Evolutionary conservation across 2,329 filamentous ascomycete genomes (phyloP).

Genomic region (Colletotrichum spaethianum): DNA sequence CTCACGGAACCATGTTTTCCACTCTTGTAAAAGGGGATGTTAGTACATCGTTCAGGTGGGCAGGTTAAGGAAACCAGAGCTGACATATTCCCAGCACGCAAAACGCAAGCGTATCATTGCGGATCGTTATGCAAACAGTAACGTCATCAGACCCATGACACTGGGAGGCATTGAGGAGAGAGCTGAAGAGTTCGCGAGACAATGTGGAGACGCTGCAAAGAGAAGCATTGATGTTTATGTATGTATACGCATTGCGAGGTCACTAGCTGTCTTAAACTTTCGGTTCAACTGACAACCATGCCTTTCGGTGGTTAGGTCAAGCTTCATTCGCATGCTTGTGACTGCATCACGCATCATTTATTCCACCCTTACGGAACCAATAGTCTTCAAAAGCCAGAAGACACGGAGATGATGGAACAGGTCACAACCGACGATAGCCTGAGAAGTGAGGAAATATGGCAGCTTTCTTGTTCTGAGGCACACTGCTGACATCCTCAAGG

Average conservation of each 20-base stretch:
- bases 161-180: conserved; percentile 71
- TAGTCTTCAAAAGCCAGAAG: conserved; percentile 67
- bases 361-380: conserved; percentile 76
- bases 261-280: neutral
- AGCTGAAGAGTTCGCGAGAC: conserved; percentile 68
- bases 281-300: neutral
- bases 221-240: conserved; percentile 74
- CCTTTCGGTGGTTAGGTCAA: conserved; percentile 9
- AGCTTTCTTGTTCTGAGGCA: neutral
- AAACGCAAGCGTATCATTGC: conserved; percentile 74
- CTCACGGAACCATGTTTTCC: conserved; percentile 70
- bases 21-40: conserved; percentile 68
- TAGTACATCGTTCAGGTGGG: conserved; percentile 43
- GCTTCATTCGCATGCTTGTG: conserved; percentile 78
- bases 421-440: conserved; percentile 77
- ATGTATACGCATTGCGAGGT: conserved; percentile 42
- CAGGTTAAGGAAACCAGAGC: neutral
- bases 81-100: conserved; percentile 64
- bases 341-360: conserved; percentile 77
- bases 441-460: conserved; percentile 65
- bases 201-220: conserved; percentile 61
- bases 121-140: conserved; percentile 78
- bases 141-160: conserved; percentile 69
- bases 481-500: conserved; percentile 54
- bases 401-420: conserved; percentile 77